Evolutionary conservation across 2,329 filamentous ascomycete genomes (phyloP), one percentile per base, ranked within the genome.

Genomic region (Cylindrodendrum hubeiense): DNA sequence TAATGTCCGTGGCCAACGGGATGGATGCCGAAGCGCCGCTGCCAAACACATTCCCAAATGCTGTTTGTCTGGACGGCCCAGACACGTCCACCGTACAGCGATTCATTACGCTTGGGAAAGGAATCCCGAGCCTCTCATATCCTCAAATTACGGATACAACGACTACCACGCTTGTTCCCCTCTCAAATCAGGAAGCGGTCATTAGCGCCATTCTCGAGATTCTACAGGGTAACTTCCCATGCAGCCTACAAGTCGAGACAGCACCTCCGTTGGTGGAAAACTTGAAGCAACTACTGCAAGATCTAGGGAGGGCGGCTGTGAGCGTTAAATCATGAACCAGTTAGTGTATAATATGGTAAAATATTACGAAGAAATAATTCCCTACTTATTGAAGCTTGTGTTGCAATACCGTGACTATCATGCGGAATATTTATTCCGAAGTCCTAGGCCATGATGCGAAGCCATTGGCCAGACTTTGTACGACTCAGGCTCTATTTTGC

Each of bases 211-310:
- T 65, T n/a, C 26, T 67, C 19, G 61, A 59, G 8, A 62, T 65
- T 10, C 22, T 67, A 28, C 52, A 60, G 43, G 49, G 22, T 7
- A 67, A 67, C 22, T 67, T 67, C 9, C 37, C 65, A 4, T 59
- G 57, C n/a, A 62, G 62, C 9, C 43, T 58, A 5, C 60, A 58
- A 24, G 54, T 63, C n/a, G 65, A 67, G 30, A 52, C 62, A 1
- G 46, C 63, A 10, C 65, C 65, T 9, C 62, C 65, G 26, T 28
- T 67, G 54, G 44, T 67, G 26, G 63, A 67, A n/a, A 67, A 67
- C 52, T 43, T 67, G 34, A 64, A 62, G 43, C 65, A 67, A 24
- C n/a, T 67, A 13, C 34, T 67, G 10, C 57, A 65, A 19, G 59
- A 67, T 62, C 44, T 67, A 5, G 65, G 65, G 17, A 49, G 57